Evolutionary conservation across 805 yeast genomes (phyloP).

Genomic region (Candida hispaniensis): DNA sequence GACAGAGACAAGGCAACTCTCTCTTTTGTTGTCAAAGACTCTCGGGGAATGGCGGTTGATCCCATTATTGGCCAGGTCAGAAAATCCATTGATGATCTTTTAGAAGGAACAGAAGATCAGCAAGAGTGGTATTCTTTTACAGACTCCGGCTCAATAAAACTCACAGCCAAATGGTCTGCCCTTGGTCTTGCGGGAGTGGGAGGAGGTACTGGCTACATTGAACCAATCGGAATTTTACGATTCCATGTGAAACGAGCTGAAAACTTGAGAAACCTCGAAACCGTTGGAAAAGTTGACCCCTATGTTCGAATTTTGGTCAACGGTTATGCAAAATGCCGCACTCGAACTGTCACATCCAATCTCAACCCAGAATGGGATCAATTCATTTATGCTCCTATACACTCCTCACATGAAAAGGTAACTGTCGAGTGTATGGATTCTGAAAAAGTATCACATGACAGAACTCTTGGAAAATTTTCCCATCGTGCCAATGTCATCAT

Average conservation of each 20-base stretch:
- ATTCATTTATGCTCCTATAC: conserved; percentile 66
- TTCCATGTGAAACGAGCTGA: conserved; percentile 56
- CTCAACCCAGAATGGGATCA: conserved; percentile 80
- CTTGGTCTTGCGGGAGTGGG: conserved; percentile 58
- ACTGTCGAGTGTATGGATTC: conserved; percentile 90
- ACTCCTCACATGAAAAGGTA: conserved; percentile 71
- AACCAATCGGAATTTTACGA: conserved; percentile 88
- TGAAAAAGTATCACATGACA: conserved; percentile 65
- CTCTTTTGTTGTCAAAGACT: conserved; percentile 54
- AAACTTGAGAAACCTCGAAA: conserved; percentile 73
- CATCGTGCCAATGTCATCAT: conserved; percentile 58
- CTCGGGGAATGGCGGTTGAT: conserved; percentile 46
- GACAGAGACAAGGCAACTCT: conserved; percentile 64
- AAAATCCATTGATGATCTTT: conserved; percentile 44
- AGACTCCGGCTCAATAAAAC: conserved; percentile 55
- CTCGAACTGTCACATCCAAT: conserved; percentile 53
- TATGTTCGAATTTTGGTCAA: conserved; percentile 72
- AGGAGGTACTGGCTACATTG: conserved; percentile 74
- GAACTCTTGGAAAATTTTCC: conserved; percentile 76
- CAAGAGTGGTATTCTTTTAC: conserved; percentile 66
- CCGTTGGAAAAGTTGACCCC: conserved; percentile 86
- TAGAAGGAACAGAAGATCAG: conserved; percentile 70
- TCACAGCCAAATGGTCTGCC: conserved; percentile 76
- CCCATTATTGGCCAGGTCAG: conserved; percentile 48
- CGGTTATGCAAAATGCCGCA: conserved; percentile 66